Evolutionary conservation across 108 stramenopile species (phyloP), one percentile per base, ranked within the genome.

Genomic region (Schizochytrium sp.): DNA sequence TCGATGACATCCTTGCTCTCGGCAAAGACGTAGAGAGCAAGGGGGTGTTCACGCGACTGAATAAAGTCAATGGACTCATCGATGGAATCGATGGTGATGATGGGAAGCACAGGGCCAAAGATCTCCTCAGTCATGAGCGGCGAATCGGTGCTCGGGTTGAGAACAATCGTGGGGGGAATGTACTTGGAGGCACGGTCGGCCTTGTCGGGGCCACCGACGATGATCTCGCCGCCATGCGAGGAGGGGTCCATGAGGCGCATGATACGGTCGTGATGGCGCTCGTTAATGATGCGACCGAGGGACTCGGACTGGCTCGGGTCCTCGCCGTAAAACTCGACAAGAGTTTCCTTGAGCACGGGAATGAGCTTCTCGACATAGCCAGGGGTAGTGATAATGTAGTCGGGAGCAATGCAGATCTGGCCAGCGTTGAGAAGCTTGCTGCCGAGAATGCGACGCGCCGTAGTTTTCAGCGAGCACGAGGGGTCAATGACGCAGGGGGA

Each of bases 351-450:
- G 34, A 92, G 51, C 5, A 6, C 47, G 21, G 10, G 16, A 48
- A 87, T 5, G 44, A 92, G 71, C 10, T 71, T 48, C n/a, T 72
- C 88, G 0, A 48, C 58, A 6, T 93, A 59, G 59, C 72, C 87
- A n/a, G 89, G 58, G 87, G 94, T 90, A 58, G 87, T 88, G 34
- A 93, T 43, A 34, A 95, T 63, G 91, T 96, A 96, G 87, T 97
- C 96, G 0, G 96, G 95, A 51, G 95, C 93, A 6, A 97, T 92
- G 92, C 98, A 98, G 14, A 94, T 95, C 89, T 98, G 98, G 3
- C 98, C 97, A 5, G 91, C 71, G 89, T 98, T 98, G 41, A 95
- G 34, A 5, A 72, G 83, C 88, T 97, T 97, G 21, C 93, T 95
- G 87, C 90, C 96, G 0, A 95, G 92, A 21, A 97, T 93, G 45